Evolutionary conservation across 805 yeast species (phyloP).

Genomic region (Myxozyma monticola): DNA sequence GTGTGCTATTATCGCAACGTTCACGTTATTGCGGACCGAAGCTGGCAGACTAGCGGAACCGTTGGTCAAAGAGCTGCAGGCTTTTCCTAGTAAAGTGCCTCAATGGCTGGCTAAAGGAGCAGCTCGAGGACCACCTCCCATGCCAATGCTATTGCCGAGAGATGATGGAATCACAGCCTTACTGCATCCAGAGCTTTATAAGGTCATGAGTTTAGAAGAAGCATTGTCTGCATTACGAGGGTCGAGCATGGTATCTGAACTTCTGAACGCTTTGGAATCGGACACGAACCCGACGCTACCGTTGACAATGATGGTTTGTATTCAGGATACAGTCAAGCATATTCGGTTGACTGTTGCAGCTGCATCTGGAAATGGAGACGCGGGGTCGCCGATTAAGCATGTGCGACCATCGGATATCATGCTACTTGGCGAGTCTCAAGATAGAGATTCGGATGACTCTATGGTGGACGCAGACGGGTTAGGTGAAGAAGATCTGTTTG

Average conservation of each 20-base stretch:
- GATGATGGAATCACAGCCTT: too few species aligned
- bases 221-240: constrained; percentile 3
- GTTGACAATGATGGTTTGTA: constrained; percentile 7
- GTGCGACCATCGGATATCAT: too few species aligned
- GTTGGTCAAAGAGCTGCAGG: constrained; percentile 9
- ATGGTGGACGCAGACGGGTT: too few species aligned
- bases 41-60: constrained; percentile 81
- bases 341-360: constrained; percentile 16
- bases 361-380: not conserved
- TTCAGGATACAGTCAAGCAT: constrained; percentile 7
- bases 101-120: constrained; percentile 13
- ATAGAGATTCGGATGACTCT: too few species aligned
- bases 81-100: constrained; percentile 14
- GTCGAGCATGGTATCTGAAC: constrained; percentile 13
- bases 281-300: constrained; percentile 12
- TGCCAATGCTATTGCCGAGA: constrained; percentile 8
- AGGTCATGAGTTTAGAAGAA: not conserved
- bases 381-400: too few species aligned
- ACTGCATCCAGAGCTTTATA: not conserved
- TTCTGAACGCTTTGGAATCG: constrained; percentile 19
- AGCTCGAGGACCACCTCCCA: constrained; percentile 13
- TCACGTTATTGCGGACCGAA: constrained; percentile 76
- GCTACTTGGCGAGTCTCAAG: too few species aligned
- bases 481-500: not conserved
- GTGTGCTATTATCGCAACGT: constrained; percentile 72